These are phyloP conservation scores for Penicillium digitatum DNA, from an alignment of 2,329 filamentous ascomycete species.

Conservation along the genomic window DNA sequence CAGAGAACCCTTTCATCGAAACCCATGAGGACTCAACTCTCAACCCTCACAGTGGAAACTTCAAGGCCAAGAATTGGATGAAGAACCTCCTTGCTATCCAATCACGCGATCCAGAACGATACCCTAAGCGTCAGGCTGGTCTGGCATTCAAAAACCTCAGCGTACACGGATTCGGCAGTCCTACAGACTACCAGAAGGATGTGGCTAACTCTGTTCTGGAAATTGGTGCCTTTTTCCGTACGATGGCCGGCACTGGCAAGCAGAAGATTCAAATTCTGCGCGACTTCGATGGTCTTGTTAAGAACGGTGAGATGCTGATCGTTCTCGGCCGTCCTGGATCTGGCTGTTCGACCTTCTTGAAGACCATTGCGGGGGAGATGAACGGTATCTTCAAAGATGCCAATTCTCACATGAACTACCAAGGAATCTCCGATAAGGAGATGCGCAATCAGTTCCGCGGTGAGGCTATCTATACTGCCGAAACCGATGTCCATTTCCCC, in stretches of 20 bases:
- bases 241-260: conserved; percentile 35
- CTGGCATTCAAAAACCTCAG: conserved; percentile 65
- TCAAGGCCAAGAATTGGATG: conserved; percentile 47
- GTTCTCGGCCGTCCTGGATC: conserved; percentile 51
- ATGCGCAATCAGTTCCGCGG: conserved; percentile 76
- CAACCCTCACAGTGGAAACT: conserved; percentile 45
- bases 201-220: conserved; percentile 39
- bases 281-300: conserved; percentile 61
- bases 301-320: conserved; percentile 55
- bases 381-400: conserved; percentile 73
- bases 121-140: conserved; percentile 56
- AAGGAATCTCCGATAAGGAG: conserved; percentile 50
- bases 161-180: conserved; percentile 63
- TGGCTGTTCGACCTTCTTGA: conserved; percentile 77
- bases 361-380: conserved; percentile 78
- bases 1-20: conserved; percentile 38
- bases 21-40: conserved; percentile 35
- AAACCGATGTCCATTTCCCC: conserved; percentile 80
- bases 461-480: conserved; percentile 82
- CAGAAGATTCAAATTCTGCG: conserved; percentile 58
- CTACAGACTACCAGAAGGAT: conserved; percentile 63
- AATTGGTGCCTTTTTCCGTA: conserved; percentile 33
- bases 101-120: conserved; percentile 51
- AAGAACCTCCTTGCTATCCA: conserved; percentile 46
- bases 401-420: conserved; percentile 74